These are phyloP conservation scores for Colletotrichum gloeosporioides DNA, from an alignment of 2,329 filamentous ascomycete genomes.

Conservation along the genomic window DNA sequence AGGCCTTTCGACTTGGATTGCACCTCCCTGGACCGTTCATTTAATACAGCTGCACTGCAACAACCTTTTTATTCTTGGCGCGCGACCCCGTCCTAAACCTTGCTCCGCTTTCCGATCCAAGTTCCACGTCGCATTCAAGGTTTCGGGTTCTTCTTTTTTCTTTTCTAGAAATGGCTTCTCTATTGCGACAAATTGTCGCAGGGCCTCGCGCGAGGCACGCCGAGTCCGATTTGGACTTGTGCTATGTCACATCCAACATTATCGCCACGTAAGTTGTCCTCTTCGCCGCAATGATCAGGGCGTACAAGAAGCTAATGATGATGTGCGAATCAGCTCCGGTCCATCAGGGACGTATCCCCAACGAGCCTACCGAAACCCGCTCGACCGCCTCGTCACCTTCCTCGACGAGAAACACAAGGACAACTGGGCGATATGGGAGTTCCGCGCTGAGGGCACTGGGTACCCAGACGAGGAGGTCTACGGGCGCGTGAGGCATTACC, in stretches of 20 bases:
- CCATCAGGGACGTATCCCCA: slow-evolving; percentile 90
- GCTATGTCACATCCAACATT: slow-evolving; percentile 89
- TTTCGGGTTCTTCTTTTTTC: background rate
- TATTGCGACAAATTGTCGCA: slow-evolving; percentile 91
- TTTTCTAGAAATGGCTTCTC: slow-evolving; percentile 63
- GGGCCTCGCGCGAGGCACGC: slow-evolving; percentile 83
- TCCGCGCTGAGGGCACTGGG: slow-evolving; percentile 93
- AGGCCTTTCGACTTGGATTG: background rate
- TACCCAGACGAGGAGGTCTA: slow-evolving; percentile 93
- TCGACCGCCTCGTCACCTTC: slow-evolving; percentile 85
- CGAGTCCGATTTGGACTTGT: slow-evolving; percentile 90
- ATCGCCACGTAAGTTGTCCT: slow-evolving; percentile 58
- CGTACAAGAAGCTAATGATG: background rate
- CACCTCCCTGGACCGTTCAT: background rate
- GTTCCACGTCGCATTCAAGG: background rate
- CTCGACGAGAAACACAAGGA: slow-evolving; percentile 83
- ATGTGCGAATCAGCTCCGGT: slow-evolving; percentile 72
- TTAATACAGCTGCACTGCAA: slow-evolving; percentile 13
- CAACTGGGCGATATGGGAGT: slow-evolving; percentile 97
- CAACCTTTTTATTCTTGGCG: background rate
- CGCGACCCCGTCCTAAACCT: background rate
- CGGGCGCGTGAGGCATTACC: slow-evolving; percentile 84
- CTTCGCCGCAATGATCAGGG: slow-evolving; percentile 32
- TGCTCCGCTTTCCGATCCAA: slow-evolving; percentile 6
- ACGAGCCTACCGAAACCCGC: slow-evolving; percentile 90